phyloP scores from a whole-genome alignment of 352 stramenopile genomes.

The Phytophthora cactorum region DNA sequence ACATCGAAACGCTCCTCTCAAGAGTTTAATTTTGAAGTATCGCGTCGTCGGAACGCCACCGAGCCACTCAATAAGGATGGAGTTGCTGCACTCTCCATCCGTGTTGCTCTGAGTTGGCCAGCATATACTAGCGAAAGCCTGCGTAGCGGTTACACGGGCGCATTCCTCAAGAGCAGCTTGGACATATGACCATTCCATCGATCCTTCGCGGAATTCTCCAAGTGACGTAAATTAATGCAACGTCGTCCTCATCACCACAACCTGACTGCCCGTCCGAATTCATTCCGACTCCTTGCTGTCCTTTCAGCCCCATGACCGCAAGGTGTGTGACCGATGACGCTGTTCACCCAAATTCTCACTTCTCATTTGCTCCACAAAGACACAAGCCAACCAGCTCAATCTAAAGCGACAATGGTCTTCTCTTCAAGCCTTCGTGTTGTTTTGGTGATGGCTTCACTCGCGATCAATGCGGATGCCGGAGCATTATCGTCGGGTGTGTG shows the following conservation, averaged over 20 bases:
- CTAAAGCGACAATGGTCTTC: conserved; percentile 27
- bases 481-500: conserved; percentile 42
- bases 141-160: not conserved
- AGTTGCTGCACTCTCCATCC: not conserved
- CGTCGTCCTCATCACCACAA: conserved; percentile 27
- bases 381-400: conserved; percentile 3
- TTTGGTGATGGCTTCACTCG: conserved; percentile 16
- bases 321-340: not conserved
- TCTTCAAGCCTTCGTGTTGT: conserved; percentile 10
- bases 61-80: conserved; percentile 11
- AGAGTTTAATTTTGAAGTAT: not conserved
- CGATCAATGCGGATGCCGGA: conserved; percentile 11
- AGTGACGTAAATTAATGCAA: conserved; percentile 20
- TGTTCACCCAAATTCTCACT: conserved; percentile 12
- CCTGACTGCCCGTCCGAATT: conserved; percentile 17
- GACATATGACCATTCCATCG: conserved; percentile 4
- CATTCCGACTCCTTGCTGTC: conserved; percentile 26
- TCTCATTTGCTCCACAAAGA: conserved; percentile 21
- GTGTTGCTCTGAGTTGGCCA: not conserved
- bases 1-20: conserved; percentile 4
- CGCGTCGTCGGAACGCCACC: too few relatives aligned
- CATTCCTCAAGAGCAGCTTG: conserved; percentile 22
- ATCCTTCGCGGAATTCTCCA: conserved; percentile 24
- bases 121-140: conserved; percentile 1
- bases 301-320: not conserved